Conservation (phyloP, 495 filamentous ascomycete species). For the Collariella sp. region DNA sequence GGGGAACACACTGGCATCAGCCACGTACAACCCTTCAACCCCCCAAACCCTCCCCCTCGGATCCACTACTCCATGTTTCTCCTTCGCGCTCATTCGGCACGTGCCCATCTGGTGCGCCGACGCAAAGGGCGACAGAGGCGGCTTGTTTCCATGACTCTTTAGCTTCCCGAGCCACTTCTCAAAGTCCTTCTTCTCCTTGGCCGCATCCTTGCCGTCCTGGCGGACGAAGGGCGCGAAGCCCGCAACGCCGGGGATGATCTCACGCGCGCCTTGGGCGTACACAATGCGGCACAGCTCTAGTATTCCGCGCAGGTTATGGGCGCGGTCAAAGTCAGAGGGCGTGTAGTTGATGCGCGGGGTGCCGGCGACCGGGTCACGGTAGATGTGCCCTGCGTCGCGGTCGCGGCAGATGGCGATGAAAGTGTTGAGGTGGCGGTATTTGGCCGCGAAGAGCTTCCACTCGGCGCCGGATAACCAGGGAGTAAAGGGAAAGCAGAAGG, state of each 20-base stretch:
- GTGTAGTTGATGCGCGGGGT: conserved; percentile 57
- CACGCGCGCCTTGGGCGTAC: conserved; percentile 65
- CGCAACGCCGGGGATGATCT: conserved; percentile 57
- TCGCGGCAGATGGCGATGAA: conserved; percentile 68
- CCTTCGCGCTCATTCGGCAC: conserved; percentile 65
- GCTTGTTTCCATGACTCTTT: conserved; percentile 40
- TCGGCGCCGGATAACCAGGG: conserved; percentile 57
- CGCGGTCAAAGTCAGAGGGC: conserved; percentile 58
- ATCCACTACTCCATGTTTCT: conserved; percentile 63
- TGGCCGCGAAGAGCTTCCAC: conserved; percentile 56
- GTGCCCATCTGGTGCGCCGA: conserved; percentile 89
- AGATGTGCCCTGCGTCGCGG: conserved; percentile 62
- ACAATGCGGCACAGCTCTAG: conserved; percentile 63
- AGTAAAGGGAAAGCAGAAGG: conserved; percentile 43
- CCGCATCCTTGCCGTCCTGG: neutral
- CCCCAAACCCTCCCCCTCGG: conserved; percentile 70
- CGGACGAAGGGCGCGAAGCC: conserved; percentile 62
- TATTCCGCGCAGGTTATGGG: conserved; percentile 61
- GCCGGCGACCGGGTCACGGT: conserved; percentile 61
- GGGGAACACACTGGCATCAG: conserved; percentile 84
- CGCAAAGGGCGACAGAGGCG: conserved; percentile 37
- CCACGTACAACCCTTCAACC: conserved; percentile 60
- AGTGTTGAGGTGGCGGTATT: conserved; percentile 52
- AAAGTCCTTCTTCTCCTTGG: conserved; percentile 16
- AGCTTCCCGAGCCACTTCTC: conserved; percentile 54